Evolutionary conservation across 2,329 filamentous ascomycete species (phyloP).

Genomic region (Diplodia corticola): DNA sequence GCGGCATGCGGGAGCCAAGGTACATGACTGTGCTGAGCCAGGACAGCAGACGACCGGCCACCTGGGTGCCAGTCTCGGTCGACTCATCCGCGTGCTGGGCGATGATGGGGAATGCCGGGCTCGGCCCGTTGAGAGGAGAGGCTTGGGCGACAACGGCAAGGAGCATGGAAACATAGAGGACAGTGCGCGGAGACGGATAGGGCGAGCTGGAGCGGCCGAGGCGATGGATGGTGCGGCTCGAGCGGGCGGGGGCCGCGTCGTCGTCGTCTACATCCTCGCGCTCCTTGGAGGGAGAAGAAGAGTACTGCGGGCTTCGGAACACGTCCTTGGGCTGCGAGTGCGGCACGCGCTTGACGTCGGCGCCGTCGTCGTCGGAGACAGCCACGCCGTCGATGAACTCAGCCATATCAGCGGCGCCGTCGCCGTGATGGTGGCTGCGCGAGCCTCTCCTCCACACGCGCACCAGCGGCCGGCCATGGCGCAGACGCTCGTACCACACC

Average conservation of each 20-base stretch:
- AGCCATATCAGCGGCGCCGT: constrained; percentile 33
- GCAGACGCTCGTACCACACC: constrained; percentile 64
- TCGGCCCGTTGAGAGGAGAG: constrained; percentile 33
- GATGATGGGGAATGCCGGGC: constrained; percentile 28
- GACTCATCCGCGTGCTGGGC: constrained; percentile 26
- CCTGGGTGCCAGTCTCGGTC: constrained; percentile 29
- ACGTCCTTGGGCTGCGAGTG: constrained; percentile 36
- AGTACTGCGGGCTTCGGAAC: constrained; percentile 35
- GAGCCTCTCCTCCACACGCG: constrained; percentile 16
- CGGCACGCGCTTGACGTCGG: constrained; percentile 23
- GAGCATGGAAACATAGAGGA: constrained; percentile 49
- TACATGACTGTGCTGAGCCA: constrained; percentile 42
- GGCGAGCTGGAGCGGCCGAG: constrained; percentile 43
- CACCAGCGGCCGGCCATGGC: constrained; percentile 48
- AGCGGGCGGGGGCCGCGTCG: not conserved
- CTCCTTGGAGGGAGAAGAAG: constrained; percentile 21
- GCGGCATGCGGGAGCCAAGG: constrained; percentile 48
- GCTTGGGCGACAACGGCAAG: constrained; percentile 46
- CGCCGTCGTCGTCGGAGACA: constrained; percentile 7
- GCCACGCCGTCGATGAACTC: constrained; percentile 32
- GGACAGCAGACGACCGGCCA: constrained; percentile 41
- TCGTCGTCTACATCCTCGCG: not conserved
- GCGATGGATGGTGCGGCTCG: constrained; percentile 35
- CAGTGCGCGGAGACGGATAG: constrained; percentile 48
- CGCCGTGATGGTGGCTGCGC: constrained; percentile 27